These are phyloP conservation scores for Drechmeria coniospora DNA, from an alignment of 2,329 filamentous ascomycete genomes.

Conservation along the genomic window DNA sequence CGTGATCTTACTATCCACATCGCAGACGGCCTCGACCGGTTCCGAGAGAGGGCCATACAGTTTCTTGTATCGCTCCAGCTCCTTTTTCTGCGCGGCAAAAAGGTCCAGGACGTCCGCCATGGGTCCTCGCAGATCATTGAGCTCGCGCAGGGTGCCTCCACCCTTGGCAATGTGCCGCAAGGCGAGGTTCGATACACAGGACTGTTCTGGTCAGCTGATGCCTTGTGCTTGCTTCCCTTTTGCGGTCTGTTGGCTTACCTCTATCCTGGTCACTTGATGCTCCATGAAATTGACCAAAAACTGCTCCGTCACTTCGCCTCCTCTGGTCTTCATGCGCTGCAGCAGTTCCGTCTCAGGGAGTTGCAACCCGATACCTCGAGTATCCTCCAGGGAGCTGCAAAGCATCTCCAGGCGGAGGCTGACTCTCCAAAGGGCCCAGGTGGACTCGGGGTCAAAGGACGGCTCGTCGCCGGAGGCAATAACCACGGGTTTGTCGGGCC, in stretches of 20 bases:
- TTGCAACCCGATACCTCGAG: slow-evolving; percentile 46
- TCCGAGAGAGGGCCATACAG: slow-evolving; percentile 28
- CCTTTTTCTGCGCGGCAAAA: slow-evolving; percentile 44
- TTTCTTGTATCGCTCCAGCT: slow-evolving; percentile 46
- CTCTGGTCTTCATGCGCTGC: slow-evolving; percentile 48
- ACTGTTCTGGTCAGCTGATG: slow-evolving; percentile 29
- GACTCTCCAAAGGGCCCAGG: slow-evolving; percentile 83
- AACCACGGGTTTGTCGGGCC: slow-evolving; percentile 41
- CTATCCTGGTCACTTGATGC: slow-evolving; percentile 88
- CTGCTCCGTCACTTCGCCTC: slow-evolving; percentile 75
- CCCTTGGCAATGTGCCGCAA: slow-evolving; percentile 68
- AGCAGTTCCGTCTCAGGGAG: slow-evolving; percentile 72
- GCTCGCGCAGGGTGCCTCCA: slow-evolving; percentile 40
- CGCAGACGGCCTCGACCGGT: too few relatives aligned
- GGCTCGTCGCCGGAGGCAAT: slow-evolving; percentile 51
- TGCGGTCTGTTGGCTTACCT: slow-evolving; percentile 43
- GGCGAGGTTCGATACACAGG: slow-evolving; percentile 63
- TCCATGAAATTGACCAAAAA: slow-evolving; percentile 84
- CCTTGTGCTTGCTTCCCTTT: neutral
- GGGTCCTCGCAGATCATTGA: slow-evolving; percentile 61
- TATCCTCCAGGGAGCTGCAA: slow-evolving; percentile 72
- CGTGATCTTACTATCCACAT: too few relatives aligned
- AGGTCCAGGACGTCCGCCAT: slow-evolving; percentile 57
- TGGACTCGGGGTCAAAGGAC: slow-evolving; percentile 62
- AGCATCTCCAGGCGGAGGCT: slow-evolving; percentile 84